Conservation (phyloP, 306 rosid genomes). For the Lupinus albus region DNA sequence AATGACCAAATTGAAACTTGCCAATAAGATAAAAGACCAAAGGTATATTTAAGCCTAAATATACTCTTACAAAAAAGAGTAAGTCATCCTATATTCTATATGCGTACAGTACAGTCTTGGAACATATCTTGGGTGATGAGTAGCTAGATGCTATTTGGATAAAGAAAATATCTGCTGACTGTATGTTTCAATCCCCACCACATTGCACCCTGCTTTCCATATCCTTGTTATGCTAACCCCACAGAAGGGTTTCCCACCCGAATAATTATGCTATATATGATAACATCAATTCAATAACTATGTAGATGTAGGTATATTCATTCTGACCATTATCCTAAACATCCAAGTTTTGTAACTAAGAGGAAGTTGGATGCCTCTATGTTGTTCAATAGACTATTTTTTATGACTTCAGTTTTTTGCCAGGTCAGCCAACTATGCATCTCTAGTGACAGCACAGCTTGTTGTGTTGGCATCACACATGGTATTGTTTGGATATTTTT, state of each 20-base stretch:
- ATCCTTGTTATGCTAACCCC: conserved; percentile 1
- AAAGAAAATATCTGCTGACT: conserved; percentile 25
- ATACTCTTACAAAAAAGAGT: background rate
- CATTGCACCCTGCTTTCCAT: conserved; percentile 14
- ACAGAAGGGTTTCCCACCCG: conserved; percentile 4
- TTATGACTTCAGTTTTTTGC: conserved; percentile 31
- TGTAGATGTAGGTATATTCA: conserved; percentile 18
- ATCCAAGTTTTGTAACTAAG: background rate
- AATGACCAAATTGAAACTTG: too few species aligned
- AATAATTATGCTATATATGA: background rate
- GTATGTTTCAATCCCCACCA: background rate
- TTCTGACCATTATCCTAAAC: conserved; percentile 2
- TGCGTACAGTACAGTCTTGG: background rate
- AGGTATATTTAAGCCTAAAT: too few species aligned
- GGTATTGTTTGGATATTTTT: conserved; percentile 57
- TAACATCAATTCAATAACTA: conserved; percentile 9
- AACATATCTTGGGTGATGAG: conserved; percentile 14
- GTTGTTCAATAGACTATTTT: conserved; percentile 26
- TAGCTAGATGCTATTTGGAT: conserved; percentile 29
- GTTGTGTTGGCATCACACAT: conserved; percentile 82
- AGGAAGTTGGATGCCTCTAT: conserved; percentile 21
- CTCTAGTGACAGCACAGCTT: conserved; percentile 87
- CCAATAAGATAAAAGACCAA: too few species aligned
- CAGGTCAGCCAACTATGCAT: conserved; percentile 89
- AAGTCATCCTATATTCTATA: background rate